Base-by-base conservation (phyloP, 2,329 filamentous ascomycete species). In the Thielaviopsis euricoi region DNA sequence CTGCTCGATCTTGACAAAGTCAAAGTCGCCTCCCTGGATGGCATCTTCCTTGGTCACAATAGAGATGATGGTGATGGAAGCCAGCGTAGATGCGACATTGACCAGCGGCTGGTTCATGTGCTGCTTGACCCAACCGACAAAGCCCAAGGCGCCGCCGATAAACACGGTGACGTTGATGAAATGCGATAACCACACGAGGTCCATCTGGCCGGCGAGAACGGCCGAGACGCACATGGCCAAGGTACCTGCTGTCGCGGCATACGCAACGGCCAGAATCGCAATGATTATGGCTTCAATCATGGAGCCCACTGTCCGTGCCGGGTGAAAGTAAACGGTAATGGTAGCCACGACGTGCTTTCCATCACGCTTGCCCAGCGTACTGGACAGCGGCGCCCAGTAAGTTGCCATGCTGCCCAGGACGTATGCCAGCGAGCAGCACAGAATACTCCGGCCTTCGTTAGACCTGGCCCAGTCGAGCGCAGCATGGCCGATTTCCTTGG, bases 331-430 rank as follows among this genome's bases (percentile, higher is more conserved):
- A 12, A 96, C 90, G 0, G 89, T 94, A 59, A 96, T 82, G 1
- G 91, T 96, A 33, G 89, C 89, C 55, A 95, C 89, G 66, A 95
- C 84, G 70, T 96, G 91, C 67, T 96, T 96, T 55, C 89, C 89
- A 70, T 95, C 90, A 66, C 89, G 86, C 62, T 84, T 77, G 12
- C 91, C 91, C 17, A 96, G 74, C 58, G 89, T 80, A 7, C 76
- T 73, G 17, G 89, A 83, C 58, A 95, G 76, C 2, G 79, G 77
- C 2, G 84, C 80, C 62, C 88, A 83, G 65, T 95, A 93, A 0
- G 90, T 96, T 40, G 85, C 89, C 69, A 95, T 74, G 64, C 87
- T 94, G 19, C 87, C 91, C 37, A 96, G 71, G 3, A 94, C 73
- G 71, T 96, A 96, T 51, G 90, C 91, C 61, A 96, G 71, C 33